Evolutionary conservation across 2,329 filamentous ascomycete species (phyloP), one percentile per base, ranked within the genome.

Genomic region (Pestalotiopsis sp.): DNA sequence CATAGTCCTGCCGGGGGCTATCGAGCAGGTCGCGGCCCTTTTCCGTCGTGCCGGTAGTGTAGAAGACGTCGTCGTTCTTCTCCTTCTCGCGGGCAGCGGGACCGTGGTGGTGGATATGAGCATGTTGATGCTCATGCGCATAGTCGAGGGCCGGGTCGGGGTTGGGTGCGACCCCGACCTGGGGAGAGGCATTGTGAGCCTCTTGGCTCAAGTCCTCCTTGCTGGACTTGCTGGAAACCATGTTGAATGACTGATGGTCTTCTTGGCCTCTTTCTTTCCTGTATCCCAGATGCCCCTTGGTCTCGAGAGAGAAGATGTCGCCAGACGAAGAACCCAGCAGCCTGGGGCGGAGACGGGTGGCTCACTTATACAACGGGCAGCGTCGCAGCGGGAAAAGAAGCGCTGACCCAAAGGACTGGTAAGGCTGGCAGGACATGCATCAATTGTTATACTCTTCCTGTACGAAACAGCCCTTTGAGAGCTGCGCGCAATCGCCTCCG

Each of bases 21-120:
- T 81, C 74, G 69, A 74, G 72, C 71, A 81, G 76, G 20, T 75
- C 69, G 2, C 80, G 79, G 13, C 81, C 82, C 73, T 71, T 85
- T 77, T 80, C 27, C 76, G 71, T 75, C 31, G 72, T 82, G 60
- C 80, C 81, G 64, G 80, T 80, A 45, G 84, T 80, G 73, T 88
- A 88, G 58, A 83, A 78, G 49, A 84, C 80, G 64, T 87, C 81
- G 69, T 85, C 82, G 71, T 80, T 73, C 69, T 74, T 75, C 13
- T 65, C 68, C 66, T 68, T 68, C 38, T 68, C 71, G 52, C 79
- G 72, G 49, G 72, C 79, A 71, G 70, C 80, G 71, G 68, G 78
- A 69, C 71, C 73, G 49, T 79, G 79, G 74, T 85, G 83, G 73
- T 84, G 78, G 31, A 78, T 72, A 73, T 85, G 83, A 23, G 75